Conservation (phyloP, 2,329 filamentous ascomycete genomes). For the Talaromyces funiculosus region DNA sequence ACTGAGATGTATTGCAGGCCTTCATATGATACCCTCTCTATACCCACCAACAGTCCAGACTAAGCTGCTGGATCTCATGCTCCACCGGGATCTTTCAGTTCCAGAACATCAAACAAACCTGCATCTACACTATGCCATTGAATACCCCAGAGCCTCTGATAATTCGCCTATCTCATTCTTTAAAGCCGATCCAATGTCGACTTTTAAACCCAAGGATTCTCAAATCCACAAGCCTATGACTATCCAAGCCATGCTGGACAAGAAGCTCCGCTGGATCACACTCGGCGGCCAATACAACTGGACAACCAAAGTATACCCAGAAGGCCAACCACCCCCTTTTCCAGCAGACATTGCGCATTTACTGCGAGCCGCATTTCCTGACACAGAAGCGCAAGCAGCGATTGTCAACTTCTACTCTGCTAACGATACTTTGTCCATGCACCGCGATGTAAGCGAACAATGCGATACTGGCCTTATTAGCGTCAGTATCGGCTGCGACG, state of each 20-base stretch:
- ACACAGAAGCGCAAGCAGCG: conserved; percentile 75
- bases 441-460: conserved; percentile 87
- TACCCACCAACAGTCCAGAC: conserved; percentile 65
- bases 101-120: conserved; percentile 78
- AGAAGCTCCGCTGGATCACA: conserved; percentile 87
- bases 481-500: conserved; percentile 84
- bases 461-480: conserved; percentile 74
- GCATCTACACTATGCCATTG: conserved; percentile 71
- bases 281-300: conserved; percentile 95
- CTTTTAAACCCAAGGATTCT: conserved; percentile 59
- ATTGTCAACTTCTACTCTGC: conserved; percentile 92
- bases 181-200: conserved; percentile 42
- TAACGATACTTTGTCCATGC: conserved; percentile 84
- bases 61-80: conserved; percentile 63
- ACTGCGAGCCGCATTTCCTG: conserved; percentile 65
- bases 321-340: conserved; percentile 62
- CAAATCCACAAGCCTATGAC: conserved; percentile 68
- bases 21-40: conserved; percentile 70
- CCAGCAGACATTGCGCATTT: conserved; percentile 66
- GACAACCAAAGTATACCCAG: conserved; percentile 78
- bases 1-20: conserved; percentile 49
- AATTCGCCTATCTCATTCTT: conserved; percentile 44
- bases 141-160: conserved; percentile 46
- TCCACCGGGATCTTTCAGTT: conserved; percentile 72
- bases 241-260: conserved; percentile 64